Base-by-base conservation (phyloP, 768 basidiomycete genomes). In the Xanthoconium purpureum region DNA sequence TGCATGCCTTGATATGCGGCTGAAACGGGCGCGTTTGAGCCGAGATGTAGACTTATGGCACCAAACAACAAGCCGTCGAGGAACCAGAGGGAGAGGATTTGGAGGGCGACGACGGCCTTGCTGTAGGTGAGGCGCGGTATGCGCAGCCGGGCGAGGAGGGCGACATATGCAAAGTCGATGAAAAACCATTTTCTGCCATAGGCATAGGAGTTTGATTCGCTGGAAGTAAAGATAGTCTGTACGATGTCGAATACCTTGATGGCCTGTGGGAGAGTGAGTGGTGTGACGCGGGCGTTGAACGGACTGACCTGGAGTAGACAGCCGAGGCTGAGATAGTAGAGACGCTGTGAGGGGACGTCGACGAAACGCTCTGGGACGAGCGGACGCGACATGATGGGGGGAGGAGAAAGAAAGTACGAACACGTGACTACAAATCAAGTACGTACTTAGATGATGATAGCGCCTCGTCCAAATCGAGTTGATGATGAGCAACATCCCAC, bases 281-380 rank as follows among this genome's bases (percentile, higher is more conserved):
- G 45, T 6, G 47, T 38, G n/a, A n/a, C 24, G 28, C 9, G 13
- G 2, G 13, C 1, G 0, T 6, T 28, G 24, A 1, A 17, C 0
- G 29, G 8, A 61, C 79, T 52, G 59, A 89, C 92, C 80, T 94
- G 92, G 35, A 89, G 77, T 3, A 93, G 76, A 39, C 85, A 80
- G 9, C 87, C 89, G 28, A 93, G 72, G 57, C 91, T 88, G 43
- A 91, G 76, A 59, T 81, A 80, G 64, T 94, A 91, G 7, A 90
- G 79, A 48, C 94, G 79, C 68, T 93, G 90, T 15, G 90, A 86
- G 20, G 90, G 89, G 6, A 85, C 76, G 65, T 90, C 88, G 32
- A 94, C 61, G 66, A 84, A 84, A 54, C 78, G 80, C 70, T 91
- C 87, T 32, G 91, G 82, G 49, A 96, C 84, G 37, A 89, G 75